Base-by-base conservation (phyloP, 768 basidiomycete genomes). In the Termitomyces sp. region DNA sequence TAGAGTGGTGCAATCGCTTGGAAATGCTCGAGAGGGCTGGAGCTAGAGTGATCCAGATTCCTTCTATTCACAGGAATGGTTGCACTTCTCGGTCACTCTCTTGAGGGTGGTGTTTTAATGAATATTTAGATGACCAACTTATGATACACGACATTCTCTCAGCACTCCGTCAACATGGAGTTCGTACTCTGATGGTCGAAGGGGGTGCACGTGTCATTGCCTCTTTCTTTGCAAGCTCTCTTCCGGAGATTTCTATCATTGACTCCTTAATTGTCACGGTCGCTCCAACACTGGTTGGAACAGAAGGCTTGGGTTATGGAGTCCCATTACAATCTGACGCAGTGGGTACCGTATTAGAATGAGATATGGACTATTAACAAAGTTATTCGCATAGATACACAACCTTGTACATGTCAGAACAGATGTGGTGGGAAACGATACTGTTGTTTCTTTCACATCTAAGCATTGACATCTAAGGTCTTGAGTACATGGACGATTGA, bases 111-210 rank as follows among this genome's bases (percentile, higher is more conserved):
- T 30, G 14, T 28, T 50, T 54, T 26, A 50, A 36, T 10, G 41
- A 49, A 50, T 3, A 9, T 20, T 18, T 32, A 62, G 56, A 57
- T 28, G 22, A 38, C 36, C 55, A 64, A 26, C 67, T 87, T 20
- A 72, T 79, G 28, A 70, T 90, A 32, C 66, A 71, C 3, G 66
- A 67, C 5, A 68, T 91, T 18, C 80, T 94, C 5, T 64, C 61
- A 13, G 71, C 72, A 7, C 74, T 97, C 26, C 71, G 71, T n/a
- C 69, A 71, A 11, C 72, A 78, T n/a, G 84, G 82, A 3, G 76
- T 96, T 60, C 71, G 72, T 11, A 87, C 86, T 11, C 74, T 98
- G 55, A 99, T 99, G 96, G 90, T 98, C 6, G 97, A 99, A 74
- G 97, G 97, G 53, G 97, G 97, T 16, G 89, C 92, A 9, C 72